Evolutionary conservation across 1,139 yeast species (phyloP), one percentile per base, ranked within the genome.

Genomic region (Yamadazyma taylorii): DNA sequence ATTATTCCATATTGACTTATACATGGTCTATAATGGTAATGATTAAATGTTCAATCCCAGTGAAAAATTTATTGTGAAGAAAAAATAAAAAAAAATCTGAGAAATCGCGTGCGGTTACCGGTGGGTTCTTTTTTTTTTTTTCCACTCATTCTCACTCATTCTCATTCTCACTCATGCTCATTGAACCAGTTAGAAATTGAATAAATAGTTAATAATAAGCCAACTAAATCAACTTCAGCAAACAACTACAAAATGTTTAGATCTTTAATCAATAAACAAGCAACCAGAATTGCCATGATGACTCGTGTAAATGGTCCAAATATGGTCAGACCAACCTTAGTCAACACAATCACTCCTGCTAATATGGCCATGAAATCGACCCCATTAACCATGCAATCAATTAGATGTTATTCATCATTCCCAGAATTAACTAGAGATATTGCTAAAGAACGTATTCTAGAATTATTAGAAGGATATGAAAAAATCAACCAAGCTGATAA

Each of bases 391-490:
- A 5, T 27, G 11, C 30, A 27, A 27, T 10, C 30, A 3, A 16
- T 16, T 12, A 27, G 30, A 27, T 58, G 54, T 40, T 83, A 82
- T 63, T 78, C 86, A 32, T 75, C 74, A 32, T 79, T 79, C 52
- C 85, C 89, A 42, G 73, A 78, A 25, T 69, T 85, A 54, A 77
- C 85, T 39, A 79, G 80, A 60, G 85, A 81, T 26, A 74, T 81
- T 37, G 86, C 89, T 44, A 78, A 76, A 58, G 83, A 80, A 60
- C 78, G 96, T 68, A 77, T 87, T 48, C 61, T 85, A 47, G 89
- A 84, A 55, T 78, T 88, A 50, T 77, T 87, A 61, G 87, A 84
- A 69, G 82, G 87, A 13, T 86, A 81, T 61, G 90, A 83, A 59
- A 87, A 86, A 64, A 78, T 84, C 23, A 68, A 65, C 45, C 51